A percentile compares a stretch with the other conserved stretches of the same genome.
phyloP scores from a whole-genome alignment of 2,329 filamentous ascomycete species.

The Hymenotorrendiella dingleyae region DNA sequence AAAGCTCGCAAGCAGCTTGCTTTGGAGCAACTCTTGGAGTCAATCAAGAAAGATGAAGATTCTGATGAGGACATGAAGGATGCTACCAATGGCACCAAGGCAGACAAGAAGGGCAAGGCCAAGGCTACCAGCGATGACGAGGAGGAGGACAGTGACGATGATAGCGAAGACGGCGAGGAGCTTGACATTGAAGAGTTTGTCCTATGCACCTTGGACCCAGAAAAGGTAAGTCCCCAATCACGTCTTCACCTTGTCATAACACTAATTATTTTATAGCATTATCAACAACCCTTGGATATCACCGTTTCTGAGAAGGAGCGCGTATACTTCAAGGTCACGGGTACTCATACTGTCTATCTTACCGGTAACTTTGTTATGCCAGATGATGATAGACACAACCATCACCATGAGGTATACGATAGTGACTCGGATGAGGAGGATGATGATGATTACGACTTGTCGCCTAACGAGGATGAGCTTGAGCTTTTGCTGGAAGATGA shows the following conservation, averaged over 20 bases:
- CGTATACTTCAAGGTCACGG: slow-evolving; percentile 86
- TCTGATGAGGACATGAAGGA: slow-evolving; percentile 71
- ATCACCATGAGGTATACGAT: slow-evolving; percentile 54
- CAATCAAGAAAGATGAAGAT: slow-evolving; percentile 49
- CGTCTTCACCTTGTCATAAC: neutral
- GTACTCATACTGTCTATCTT: slow-evolving; percentile 84
- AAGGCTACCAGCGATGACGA: slow-evolving; percentile 53
- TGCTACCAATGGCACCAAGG: slow-evolving; percentile 57
- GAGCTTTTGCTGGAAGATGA: slow-evolving; percentile 48
- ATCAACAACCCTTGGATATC: slow-evolving; percentile 92
- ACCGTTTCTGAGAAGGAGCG: slow-evolving; percentile 83
- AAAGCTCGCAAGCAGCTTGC: slow-evolving; percentile 76
- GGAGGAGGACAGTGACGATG: slow-evolving; percentile 43
- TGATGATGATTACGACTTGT: slow-evolving; percentile 73
- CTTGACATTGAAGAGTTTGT: slow-evolving; percentile 81
- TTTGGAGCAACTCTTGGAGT: slow-evolving; percentile 70
- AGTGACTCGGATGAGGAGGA: slow-evolving; percentile 57
- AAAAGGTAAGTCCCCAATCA: slow-evolving; percentile 58
- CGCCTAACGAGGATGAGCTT: slow-evolving; percentile 73
- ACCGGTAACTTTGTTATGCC: slow-evolving; percentile 93
- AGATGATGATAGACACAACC: slow-evolving; percentile 48
- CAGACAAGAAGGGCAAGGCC: slow-evolving; percentile 64
- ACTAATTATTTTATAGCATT: slow-evolving; percentile 55
- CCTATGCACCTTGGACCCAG: slow-evolving; percentile 89
- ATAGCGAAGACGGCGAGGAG: slow-evolving; percentile 56